Evolutionary conservation across 306 rosid genomes (phyloP), one percentile per base, ranked within the genome.

Genomic region (Parietaria judaica): DNA sequence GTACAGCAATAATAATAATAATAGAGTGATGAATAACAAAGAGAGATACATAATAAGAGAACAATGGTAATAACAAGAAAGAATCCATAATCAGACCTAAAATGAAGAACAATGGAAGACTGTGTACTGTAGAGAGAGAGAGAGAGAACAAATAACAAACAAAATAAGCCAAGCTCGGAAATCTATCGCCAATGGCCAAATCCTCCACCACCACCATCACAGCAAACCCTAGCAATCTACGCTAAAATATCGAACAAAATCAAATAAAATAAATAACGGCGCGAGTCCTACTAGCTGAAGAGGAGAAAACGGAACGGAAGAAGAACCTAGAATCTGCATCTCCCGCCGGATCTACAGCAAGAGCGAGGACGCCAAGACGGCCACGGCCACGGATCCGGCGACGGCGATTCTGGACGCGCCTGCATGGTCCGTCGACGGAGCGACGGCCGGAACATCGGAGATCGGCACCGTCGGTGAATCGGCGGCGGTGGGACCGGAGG

Each of bases 321-420:
- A 4, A 72, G 75, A 56, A 74, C 76, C 79, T 56, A 67, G 56
- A 69, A 53, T 64, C 75, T 60, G 59, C 41, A 56, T 58, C 79
- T 66, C 76, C 34, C 31, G 61, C 54, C 74, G 57, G 74, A 77
- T 83, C 84, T 84, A 84, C 73, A 82, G 61, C 73, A 88, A 52
- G 31, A 94, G 65, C 12, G 71, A 58, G 7, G 66, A 71, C 1
- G 74, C 79, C 8, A 80, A 12, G 48, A 72, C 68, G 17, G 58
- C 74, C 0, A 76, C 77, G 8, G 72, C 77, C 0, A 81, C 67
- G 46, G 80, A 81, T 76, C 89, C 94, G 6, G 67, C 73, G 12
- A 66, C 35, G 70, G 68, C 75, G 65, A 78, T 70, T 38, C 70
- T 35, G 58, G 6, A 11, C 80, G 85, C 38, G 13, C 56, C 63